Conservation (phyloP, 179 eudicot genomes). For the Kewa caespitosa region DNA sequence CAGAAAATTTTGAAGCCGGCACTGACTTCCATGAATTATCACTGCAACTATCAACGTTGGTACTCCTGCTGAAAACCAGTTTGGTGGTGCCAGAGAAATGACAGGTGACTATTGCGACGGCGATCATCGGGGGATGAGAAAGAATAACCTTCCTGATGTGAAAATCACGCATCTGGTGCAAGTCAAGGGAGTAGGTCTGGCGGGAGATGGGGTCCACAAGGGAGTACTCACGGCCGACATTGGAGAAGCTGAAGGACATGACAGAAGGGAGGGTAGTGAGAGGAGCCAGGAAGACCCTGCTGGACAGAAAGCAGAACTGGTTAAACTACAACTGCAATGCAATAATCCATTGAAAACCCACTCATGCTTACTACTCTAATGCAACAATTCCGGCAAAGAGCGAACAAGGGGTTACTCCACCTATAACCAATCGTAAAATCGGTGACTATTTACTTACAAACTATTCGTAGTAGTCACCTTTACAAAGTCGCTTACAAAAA, state of each 20-base stretch:
- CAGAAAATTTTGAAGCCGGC: conserved; percentile 29
- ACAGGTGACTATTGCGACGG: conserved; percentile 38
- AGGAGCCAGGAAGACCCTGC: conserved; percentile 52
- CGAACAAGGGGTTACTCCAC: too few relatives aligned
- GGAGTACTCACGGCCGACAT: conserved; percentile 50
- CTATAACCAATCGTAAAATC: too few relatives aligned
- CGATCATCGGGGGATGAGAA: conserved; percentile 41
- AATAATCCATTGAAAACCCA: too few relatives aligned
- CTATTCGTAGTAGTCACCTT: too few relatives aligned
- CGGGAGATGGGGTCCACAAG: conserved; percentile 17
- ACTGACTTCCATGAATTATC: conserved; percentile 49
- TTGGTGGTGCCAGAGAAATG: conserved; percentile 31
- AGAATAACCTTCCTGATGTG: conserved; percentile 48
- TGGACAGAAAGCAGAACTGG: too few relatives aligned
- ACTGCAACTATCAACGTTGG: too few relatives aligned
- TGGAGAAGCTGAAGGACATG: conserved; percentile 28
- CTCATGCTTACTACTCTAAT: too few relatives aligned
- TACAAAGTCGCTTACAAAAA: too few relatives aligned
- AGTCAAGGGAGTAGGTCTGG: conserved; percentile 17
- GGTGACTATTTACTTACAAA: too few relatives aligned
- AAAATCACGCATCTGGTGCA: conserved; percentile 50
- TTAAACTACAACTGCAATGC: too few relatives aligned
- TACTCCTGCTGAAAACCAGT: conserved; percentile 50
- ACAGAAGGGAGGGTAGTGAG: conserved; percentile 55
- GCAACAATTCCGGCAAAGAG: too few relatives aligned